Evolutionary conservation across 2,329 filamentous ascomycete genomes (phyloP), one percentile per base, ranked within the genome.

Genomic region (Aureobasidium musti): DNA sequence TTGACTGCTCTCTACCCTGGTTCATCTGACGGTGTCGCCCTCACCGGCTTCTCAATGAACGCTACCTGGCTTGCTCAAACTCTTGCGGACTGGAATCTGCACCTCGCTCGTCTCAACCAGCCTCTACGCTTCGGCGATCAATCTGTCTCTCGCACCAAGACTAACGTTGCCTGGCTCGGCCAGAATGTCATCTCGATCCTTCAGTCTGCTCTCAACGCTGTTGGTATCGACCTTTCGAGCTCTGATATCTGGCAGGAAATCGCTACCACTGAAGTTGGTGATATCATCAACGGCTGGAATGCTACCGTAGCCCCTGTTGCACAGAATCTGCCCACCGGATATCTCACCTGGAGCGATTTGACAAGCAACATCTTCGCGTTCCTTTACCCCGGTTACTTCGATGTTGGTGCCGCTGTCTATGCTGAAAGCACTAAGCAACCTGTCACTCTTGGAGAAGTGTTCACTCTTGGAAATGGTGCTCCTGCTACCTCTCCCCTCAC

Each of bases 1-100:
- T 78, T 89, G 30, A 82, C 83, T 8, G 80, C 80, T 59, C 73
- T 78, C 67, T 78, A 86, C 71, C 86, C 86, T 1, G 72, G 80
- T 66, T 77, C 84, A 66, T 85, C 83, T 43, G 74, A 79, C 68
- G 78, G 75, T 52, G 71, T 77, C 23, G 74, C 77, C 47, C 70
- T 80, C 8, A 78, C 77, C 1, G 78, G 79, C 41, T 77, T 76
- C 70, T 73, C 73, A 14, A 67, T 67, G 64, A 74, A 76, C 61
- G 49, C 60, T 8, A 71, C 71, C 23, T 70, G 69, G 43, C 63
- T 74, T 50, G 68, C 67, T 33, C 59, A 71, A 21, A 73, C 72
- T 68, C 53, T 73, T 50, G 63, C 71, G 6, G 72, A 70, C 37
- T 68, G 72, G 37, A 74, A 76, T 68, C 68, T 74, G 57, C 70